These are phyloP conservation scores for Aspergillus sparsus DNA, from an alignment of 495 filamentous ascomycete genomes.

Conservation along the genomic window DNA sequence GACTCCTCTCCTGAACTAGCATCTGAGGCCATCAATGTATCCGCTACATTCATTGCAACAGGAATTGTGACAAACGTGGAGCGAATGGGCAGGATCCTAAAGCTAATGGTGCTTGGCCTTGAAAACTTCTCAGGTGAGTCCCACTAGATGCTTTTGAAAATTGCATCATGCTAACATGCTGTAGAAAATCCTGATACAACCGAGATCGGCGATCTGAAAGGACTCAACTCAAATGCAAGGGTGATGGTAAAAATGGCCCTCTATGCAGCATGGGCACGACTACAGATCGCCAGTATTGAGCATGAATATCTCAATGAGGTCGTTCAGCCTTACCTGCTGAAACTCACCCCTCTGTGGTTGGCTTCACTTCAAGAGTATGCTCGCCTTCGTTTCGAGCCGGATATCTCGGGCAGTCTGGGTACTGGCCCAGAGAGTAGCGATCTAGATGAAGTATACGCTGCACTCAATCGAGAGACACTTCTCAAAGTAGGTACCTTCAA, in stretches of 20 bases:
- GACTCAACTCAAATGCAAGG: constrained; percentile 91
- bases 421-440: constrained; percentile 68
- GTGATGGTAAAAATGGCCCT: constrained; percentile 98
- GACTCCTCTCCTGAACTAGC: constrained; percentile 96
- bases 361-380: constrained; percentile 93
- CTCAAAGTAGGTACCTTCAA: constrained; percentile 56
- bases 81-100: constrained; percentile 95
- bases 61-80: constrained; percentile 98
- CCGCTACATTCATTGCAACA: constrained; percentile 91
- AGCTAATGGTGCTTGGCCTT: constrained; percentile 84
- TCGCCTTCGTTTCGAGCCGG: constrained; percentile 89
- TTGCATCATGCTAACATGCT: constrained; percentile 15
- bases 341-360: constrained; percentile 89
- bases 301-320: constrained; percentile 88
- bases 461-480: constrained; percentile 89
- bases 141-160: background rate
- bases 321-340: constrained; percentile 84
- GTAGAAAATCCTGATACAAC: constrained; percentile 71
- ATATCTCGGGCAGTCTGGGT: constrained; percentile 86
- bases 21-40: constrained; percentile 95
- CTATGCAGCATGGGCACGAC: constrained; percentile 97
- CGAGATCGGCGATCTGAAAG: constrained; percentile 89
- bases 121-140: constrained; percentile 82
- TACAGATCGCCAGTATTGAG: constrained; percentile 94
- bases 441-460: constrained; percentile 88